phyloP scores from a whole-genome alignment of 306 rosid genomes.

The Boehmeria nivea region DNA sequence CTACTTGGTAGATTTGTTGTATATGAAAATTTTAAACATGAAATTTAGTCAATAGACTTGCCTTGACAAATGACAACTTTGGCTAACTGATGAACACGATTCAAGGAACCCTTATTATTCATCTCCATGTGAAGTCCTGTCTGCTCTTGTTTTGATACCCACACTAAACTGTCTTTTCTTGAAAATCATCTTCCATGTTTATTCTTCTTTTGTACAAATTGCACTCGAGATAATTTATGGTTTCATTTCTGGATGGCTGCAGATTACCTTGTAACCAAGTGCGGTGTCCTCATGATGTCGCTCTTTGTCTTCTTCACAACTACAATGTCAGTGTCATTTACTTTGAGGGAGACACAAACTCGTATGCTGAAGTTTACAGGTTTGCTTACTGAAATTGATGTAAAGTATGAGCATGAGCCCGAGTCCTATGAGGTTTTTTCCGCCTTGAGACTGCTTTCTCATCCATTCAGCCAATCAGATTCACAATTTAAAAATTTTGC shows the following conservation, averaged over 20 bases:
- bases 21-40: neutral
- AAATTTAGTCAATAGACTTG: neutral
- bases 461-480: neutral
- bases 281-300: conserved; percentile 99
- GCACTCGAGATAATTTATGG: neutral
- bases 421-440: neutral
- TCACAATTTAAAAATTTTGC: neutral
- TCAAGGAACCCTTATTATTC: neutral
- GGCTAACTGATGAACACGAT: neutral
- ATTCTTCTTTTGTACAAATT: neutral
- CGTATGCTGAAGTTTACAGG: conserved; percentile 99
- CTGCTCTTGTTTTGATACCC: neutral
- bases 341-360: conserved; percentile 97
- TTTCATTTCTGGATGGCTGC: conserved; percentile 30
- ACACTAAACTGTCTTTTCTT: neutral
- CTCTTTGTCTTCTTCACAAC: conserved; percentile 95
- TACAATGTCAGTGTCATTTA: conserved; percentile 97
- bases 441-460: neutral
- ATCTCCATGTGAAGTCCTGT: neutral
- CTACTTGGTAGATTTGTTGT: neutral
- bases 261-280: conserved; percentile 95
- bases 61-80: neutral
- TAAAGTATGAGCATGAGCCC: neutral
- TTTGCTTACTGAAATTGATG: conserved; percentile 34
- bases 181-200: neutral